Percentiles rank a stretch among this genome's conserved stretches.
These are phyloP conservation scores for Theobroma grandiflorum DNA, from an alignment of 441 rosid species.

Conservation along the genomic window DNA sequence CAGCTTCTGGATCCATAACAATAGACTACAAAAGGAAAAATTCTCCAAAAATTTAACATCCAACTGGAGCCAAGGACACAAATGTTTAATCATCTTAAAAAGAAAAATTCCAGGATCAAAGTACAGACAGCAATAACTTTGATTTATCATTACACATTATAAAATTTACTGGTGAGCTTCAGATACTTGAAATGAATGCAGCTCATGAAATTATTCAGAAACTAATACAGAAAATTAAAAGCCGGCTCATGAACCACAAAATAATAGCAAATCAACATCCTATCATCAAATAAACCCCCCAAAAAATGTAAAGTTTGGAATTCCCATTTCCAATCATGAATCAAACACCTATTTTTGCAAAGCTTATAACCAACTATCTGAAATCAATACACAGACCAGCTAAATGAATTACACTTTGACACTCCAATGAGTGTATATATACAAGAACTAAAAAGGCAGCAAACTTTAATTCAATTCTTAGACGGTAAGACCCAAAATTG, in stretches of 20 bases:
- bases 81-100: background rate
- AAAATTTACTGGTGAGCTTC: background rate
- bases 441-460: background rate
- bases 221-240: background rate
- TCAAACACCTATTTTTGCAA: background rate
- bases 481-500: background rate
- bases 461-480: background rate
- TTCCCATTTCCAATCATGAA: background rate
- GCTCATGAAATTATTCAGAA: background rate
- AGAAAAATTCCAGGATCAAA: background rate
- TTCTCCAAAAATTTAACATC: background rate
- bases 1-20: conserved; percentile 60
- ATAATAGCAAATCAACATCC: background rate
- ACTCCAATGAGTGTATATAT: background rate
- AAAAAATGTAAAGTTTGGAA: background rate
- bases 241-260: background rate
- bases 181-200: background rate
- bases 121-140: background rate
- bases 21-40: background rate
- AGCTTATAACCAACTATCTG: background rate
- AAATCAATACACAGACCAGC: background rate
- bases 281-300: background rate
- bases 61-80: background rate
- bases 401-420: background rate
- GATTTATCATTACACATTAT: background rate